Conservation (phyloP, 2,329 filamentous ascomycete genomes). For the Ceratocystis colombiana region DNA sequence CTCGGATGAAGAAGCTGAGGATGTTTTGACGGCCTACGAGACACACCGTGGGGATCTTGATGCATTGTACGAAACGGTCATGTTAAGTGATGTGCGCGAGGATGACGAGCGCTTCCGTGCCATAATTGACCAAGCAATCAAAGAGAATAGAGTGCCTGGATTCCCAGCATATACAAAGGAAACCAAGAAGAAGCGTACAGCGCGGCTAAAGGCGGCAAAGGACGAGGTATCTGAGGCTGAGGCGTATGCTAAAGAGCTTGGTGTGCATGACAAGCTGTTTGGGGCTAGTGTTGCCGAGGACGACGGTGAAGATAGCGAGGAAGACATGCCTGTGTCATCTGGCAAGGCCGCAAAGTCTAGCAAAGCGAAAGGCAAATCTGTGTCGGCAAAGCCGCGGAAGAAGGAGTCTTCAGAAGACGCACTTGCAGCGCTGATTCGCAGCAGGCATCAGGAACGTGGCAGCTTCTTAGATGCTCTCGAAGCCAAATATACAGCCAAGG, state of each 20-base stretch:
- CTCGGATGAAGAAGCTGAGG: constrained; percentile 72
- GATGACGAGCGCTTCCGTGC: constrained; percentile 77
- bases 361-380: constrained; percentile 7
- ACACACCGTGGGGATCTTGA: constrained; percentile 65
- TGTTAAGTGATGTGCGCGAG: constrained; percentile 71
- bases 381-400: constrained; percentile 29
- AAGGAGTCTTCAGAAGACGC: constrained; percentile 41
- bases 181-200: constrained; percentile 51
- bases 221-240: constrained; percentile 64
- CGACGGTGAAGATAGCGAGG: constrained; percentile 30
- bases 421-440: constrained; percentile 64
- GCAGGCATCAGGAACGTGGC: constrained; percentile 54
- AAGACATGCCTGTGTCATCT: neutral
- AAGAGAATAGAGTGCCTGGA: constrained; percentile 52
- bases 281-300: constrained; percentile 30
- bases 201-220: constrained; percentile 50
- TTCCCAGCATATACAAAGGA: constrained; percentile 65
- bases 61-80: constrained; percentile 66
- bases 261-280: constrained; percentile 61
- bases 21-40: constrained; percentile 67
- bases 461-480: constrained; percentile 64
- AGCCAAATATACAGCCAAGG: constrained; percentile 56
- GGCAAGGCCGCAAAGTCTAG: neutral
- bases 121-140: constrained; percentile 75
- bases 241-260: constrained; percentile 63